A percentile compares a stretch with the other conserved stretches of the same genome.
Evolutionary conservation across 2,329 filamentous ascomycete genomes (phyloP).

Genomic region (Apiospora hydei): DNA sequence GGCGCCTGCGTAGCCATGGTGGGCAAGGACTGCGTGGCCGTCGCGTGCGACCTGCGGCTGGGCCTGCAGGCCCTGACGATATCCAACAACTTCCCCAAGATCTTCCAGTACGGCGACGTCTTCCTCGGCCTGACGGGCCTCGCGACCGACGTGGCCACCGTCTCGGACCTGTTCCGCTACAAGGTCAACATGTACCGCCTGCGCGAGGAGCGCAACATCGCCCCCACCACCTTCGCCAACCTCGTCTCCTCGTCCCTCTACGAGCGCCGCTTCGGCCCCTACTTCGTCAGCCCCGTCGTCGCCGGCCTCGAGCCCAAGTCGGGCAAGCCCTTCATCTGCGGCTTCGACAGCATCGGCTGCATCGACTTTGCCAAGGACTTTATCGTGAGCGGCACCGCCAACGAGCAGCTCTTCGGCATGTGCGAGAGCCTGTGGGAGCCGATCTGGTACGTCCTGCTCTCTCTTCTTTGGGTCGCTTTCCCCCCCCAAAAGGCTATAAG

Average conservation of each 20-base stretch:
- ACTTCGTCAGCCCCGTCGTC: conserved; percentile 94
- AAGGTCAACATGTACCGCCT: conserved; percentile 99
- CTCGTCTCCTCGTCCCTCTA: conserved; percentile 91
- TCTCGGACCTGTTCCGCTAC: conserved; percentile 97
- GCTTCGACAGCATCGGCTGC: conserved; percentile 98
- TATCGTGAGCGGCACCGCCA: conserved; percentile 95
- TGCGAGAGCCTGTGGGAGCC: conserved; percentile 97
- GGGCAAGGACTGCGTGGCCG: conserved; percentile 99
- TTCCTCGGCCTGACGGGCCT: conserved; percentile 96
- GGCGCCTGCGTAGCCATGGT: conserved; percentile 98
- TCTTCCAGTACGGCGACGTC: conserved; percentile 96
- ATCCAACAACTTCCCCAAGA: conserved; percentile 99
- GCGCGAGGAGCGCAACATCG: conserved; percentile 96
- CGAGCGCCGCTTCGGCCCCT: conserved; percentile 94
- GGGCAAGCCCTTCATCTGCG: conserved; percentile 96
- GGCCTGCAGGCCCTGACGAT: conserved; percentile 96
- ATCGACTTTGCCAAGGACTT: conserved; percentile 99
- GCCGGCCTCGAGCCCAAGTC: conserved; percentile 95
- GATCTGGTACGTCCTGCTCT: conserved; percentile 75
- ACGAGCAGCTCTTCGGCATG: conserved; percentile 97
- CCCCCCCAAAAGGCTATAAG: not conserved
- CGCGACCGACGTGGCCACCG: conserved; percentile 93
- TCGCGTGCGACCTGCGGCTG: conserved; percentile 97
- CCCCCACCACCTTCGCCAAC: conserved; percentile 94
- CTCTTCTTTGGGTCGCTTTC: not conserved